These are phyloP conservation scores for Mitragyna speciosa DNA, from an alignment of 257 asterid species.

Conservation along the genomic window DNA sequence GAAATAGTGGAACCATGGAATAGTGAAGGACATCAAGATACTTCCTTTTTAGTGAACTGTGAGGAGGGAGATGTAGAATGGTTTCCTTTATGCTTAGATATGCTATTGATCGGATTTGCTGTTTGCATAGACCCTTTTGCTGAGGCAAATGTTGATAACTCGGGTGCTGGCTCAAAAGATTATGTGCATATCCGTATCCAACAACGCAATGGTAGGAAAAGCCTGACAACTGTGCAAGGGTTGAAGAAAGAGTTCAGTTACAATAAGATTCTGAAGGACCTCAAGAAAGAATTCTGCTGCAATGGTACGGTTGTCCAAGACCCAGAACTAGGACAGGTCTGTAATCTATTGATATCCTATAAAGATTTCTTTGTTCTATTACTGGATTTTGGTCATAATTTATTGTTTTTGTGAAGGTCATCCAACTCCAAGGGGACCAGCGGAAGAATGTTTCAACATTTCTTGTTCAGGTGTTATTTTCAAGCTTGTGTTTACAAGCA, in stretches of 20 bases:
- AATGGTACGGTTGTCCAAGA: conserved; percentile 93
- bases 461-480: conserved; percentile 57
- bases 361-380: neutral
- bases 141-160: conserved; percentile 56
- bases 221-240: conserved; percentile 56
- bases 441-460: conserved; percentile 76
- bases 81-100: neutral
- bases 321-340: conserved; percentile 86
- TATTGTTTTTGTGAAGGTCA: conserved; percentile 42
- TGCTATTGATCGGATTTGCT: neutral
- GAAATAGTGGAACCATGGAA: neutral
- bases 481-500: neutral
- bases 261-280: conserved; percentile 60
- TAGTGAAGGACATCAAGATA: neutral
- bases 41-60: neutral
- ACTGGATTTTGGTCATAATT: neutral
- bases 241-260: conserved; percentile 53
- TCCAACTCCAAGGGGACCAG: conserved; percentile 90
- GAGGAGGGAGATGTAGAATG: neutral
- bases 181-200: conserved; percentile 50
- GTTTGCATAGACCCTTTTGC: conserved; percentile 48
- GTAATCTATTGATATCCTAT: neutral
- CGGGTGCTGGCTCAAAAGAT: conserved; percentile 57
- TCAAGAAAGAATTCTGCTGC: conserved; percentile 89
- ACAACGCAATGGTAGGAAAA: conserved; percentile 53